Percentiles rank a stretch among this genome's conserved stretches.
Conservation (phyloP, 2,329 filamentous ascomycete species). For the Herpotrichia juniperi region DNA sequence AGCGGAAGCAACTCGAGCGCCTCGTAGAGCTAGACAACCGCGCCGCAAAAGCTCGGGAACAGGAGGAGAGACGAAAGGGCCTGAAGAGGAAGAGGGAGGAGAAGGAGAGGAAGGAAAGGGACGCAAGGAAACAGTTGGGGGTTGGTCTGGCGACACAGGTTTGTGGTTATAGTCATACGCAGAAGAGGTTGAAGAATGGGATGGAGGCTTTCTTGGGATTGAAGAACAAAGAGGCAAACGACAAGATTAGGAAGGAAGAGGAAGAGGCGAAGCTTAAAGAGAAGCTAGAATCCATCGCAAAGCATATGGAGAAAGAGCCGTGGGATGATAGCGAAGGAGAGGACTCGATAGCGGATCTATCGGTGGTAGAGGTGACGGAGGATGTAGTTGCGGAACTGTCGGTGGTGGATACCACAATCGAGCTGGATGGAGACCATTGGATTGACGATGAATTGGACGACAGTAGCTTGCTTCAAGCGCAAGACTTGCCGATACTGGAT, state of each 20-base stretch:
- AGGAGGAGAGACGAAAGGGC: conserved; percentile 34
- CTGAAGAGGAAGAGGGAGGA: conserved; percentile 40
- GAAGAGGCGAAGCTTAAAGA: conserved; percentile 27
- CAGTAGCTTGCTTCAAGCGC: conserved; percentile 34
- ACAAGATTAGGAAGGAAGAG: conserved; percentile 22
- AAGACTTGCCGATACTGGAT: conserved; percentile 35
- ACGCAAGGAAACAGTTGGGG: conserved; percentile 34
- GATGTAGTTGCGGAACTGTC: conserved; percentile 21
- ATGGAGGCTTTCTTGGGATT: conserved; percentile 46
- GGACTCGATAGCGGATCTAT: conserved; percentile 19
- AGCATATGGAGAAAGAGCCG: conserved; percentile 35
- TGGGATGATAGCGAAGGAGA: conserved; percentile 35
- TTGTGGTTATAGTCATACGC: conserved; percentile 45
- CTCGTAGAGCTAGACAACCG: conserved; percentile 38
- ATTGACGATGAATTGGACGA: conserved; percentile 42
- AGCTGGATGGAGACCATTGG: conserved; percentile 21
- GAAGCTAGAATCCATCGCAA: conserved; percentile 27
- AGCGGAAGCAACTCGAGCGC: conserved; percentile 39
- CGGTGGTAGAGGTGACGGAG: conserved; percentile 4
- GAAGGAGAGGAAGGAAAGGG: conserved; percentile 37
- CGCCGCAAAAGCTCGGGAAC: conserved; percentile 38
- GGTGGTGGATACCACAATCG: background rate
- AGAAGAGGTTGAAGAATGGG: conserved; percentile 43
- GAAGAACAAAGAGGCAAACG: conserved; percentile 28
- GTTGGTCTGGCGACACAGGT: conserved; percentile 47